A percentile compares a stretch with the other conserved stretches of the same genome.
These are phyloP conservation scores for Raffaelea ambrosiae DNA, from an alignment of 2,329 filamentous ascomycete genomes.

Conservation along the genomic window DNA sequence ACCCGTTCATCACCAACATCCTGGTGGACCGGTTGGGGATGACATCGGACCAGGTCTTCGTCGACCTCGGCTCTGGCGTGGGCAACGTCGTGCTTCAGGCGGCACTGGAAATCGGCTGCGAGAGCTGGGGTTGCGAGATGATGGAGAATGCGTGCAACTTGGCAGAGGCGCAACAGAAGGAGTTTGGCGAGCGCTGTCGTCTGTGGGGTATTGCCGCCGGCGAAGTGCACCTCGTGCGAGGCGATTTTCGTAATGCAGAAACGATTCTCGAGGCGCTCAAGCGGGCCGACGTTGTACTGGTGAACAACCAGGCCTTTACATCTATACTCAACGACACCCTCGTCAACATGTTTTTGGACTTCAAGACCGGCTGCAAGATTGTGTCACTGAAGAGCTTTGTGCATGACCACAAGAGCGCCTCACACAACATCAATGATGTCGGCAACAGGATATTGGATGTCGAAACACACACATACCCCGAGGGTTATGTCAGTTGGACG, in stretches of 20 bases:
- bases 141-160: constrained; percentile 85
- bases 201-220: constrained; percentile 85
- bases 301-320: constrained; percentile 97
- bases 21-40: constrained; percentile 68
- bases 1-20: constrained; percentile 75
- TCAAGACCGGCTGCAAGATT: constrained; percentile 84
- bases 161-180: constrained; percentile 68
- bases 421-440: constrained; percentile 68
- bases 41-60: constrained; percentile 77
- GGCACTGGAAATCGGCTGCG: constrained; percentile 84
- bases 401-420: constrained; percentile 67
- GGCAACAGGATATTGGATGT: constrained; percentile 75
- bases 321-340: constrained; percentile 77
- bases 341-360: constrained; percentile 82
- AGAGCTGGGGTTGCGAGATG: constrained; percentile 94
- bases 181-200: constrained; percentile 76
- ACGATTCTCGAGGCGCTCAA: constrained; percentile 65
- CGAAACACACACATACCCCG: constrained; percentile 51
- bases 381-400: constrained; percentile 91
- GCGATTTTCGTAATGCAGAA: constrained; percentile 71
- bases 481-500: constrained; percentile 86
- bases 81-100: constrained; percentile 94
- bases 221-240: constrained; percentile 68
- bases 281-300: constrained; percentile 86
- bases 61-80: constrained; percentile 91